Evolutionary conservation across 805 yeast genomes (phyloP).

Genomic region (Metschnikowia dekortorum): DNA sequence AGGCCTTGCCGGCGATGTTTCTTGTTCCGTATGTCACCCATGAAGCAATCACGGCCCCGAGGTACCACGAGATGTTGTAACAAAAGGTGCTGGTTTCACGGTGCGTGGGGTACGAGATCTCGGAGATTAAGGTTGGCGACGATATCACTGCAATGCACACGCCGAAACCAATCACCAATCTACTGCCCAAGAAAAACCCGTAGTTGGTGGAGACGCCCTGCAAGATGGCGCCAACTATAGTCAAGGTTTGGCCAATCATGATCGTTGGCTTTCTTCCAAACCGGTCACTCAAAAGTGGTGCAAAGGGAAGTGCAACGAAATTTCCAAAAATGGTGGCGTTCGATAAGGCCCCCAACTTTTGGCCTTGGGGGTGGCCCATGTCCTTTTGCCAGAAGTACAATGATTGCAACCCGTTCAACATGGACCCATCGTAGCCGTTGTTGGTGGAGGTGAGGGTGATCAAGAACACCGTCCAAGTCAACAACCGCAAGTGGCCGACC

Average conservation of each 20-base stretch:
- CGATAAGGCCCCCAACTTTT: slow-evolving; percentile 20
- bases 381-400: slow-evolving; percentile 37
- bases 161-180: slow-evolving; percentile 50
- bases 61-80: slow-evolving; percentile 49
- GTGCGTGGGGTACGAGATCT: slow-evolving; percentile 44
- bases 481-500: slow-evolving; percentile 33
- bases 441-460: slow-evolving; percentile 45
- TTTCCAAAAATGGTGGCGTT: slow-evolving; percentile 33
- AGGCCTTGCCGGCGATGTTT: slow-evolving; percentile 17
- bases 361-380: slow-evolving; percentile 25
- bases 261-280: slow-evolving; percentile 38
- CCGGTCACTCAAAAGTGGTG: slow-evolving; percentile 25
- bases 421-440: slow-evolving; percentile 25
- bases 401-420: slow-evolving; percentile 50
- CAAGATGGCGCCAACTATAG: slow-evolving; percentile 32
- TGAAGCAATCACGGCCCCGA: slow-evolving; percentile 52
- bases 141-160: slow-evolving; percentile 38
- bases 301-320: slow-evolving; percentile 22
- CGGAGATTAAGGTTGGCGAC: slow-evolving; percentile 48
- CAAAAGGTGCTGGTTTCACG: slow-evolving; percentile 32
- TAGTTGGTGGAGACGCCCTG: slow-evolving; percentile 35
- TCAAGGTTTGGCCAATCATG: slow-evolving; percentile 23
- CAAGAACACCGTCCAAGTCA: slow-evolving; percentile 36
- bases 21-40: slow-evolving; percentile 49
- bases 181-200: slow-evolving; percentile 35